phyloP scores from a whole-genome alignment of 2,329 filamentous ascomycete genomes.

The Phaeoacremonium minimum region DNA sequence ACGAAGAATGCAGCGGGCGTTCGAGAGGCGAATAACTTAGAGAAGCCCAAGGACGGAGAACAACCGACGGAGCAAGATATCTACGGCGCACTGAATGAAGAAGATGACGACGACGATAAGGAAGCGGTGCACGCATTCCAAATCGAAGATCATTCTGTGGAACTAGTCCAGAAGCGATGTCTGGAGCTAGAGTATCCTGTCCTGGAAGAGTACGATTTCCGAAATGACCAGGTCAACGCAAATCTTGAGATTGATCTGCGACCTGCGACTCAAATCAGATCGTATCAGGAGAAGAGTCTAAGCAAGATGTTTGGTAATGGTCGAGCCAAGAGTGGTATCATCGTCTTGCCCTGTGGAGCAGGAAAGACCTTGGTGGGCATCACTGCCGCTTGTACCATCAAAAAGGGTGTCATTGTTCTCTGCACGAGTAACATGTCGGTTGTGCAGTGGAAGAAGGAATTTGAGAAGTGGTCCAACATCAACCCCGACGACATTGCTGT shows the following conservation, averaged over 20 bases:
- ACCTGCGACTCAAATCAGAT: slow-evolving; percentile 81
- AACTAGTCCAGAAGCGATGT: slow-evolving; percentile 85
- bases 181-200: slow-evolving; percentile 82
- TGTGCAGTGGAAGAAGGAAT: slow-evolving; percentile 93
- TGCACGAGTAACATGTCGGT: slow-evolving; percentile 98
- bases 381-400: slow-evolving; percentile 94
- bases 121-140: slow-evolving; percentile 92
- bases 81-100: slow-evolving; percentile 67
- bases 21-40: slow-evolving; percentile 59
- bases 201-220: slow-evolving; percentile 95
- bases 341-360: slow-evolving; percentile 92
- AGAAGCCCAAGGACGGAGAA: slow-evolving; percentile 37
- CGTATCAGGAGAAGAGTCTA: slow-evolving; percentile 95
- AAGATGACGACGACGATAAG: slow-evolving; percentile 81
- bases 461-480: slow-evolving; percentile 96
- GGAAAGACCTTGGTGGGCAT: slow-evolving; percentile 98
- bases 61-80: slow-evolving; percentile 61
- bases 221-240: slow-evolving; percentile 83
- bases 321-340: slow-evolving; percentile 93
- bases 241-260: slow-evolving; percentile 92
- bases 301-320: slow-evolving; percentile 99
- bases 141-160: slow-evolving; percentile 76
- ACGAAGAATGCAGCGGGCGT: slow-evolving; percentile 90
- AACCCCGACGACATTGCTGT: slow-evolving; percentile 89
- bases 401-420: slow-evolving; percentile 91